phyloP scores from a whole-genome alignment of 1,284 basidiomycete species.

The Taiwanofungus camphoratus region DNA sequence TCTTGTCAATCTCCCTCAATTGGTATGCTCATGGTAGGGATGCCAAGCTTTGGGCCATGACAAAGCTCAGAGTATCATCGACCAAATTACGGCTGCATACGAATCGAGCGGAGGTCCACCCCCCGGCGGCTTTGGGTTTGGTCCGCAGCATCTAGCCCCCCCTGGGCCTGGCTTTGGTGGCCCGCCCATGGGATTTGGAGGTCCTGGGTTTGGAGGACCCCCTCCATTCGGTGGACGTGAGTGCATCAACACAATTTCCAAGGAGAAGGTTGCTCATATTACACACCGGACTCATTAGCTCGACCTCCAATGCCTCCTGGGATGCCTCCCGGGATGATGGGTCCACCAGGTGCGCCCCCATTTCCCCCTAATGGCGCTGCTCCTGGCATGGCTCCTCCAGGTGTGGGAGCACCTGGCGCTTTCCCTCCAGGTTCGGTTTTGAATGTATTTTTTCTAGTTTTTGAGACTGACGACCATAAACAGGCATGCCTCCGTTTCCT shows the following conservation, averaged over 20 bases:
- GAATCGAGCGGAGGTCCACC: slow-evolving; percentile 82
- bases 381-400: slow-evolving; percentile 31
- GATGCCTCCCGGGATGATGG: slow-evolving; percentile 48
- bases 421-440: slow-evolving; percentile 22
- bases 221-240: slow-evolving; percentile 47
- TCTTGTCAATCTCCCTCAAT: background rate
- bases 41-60: slow-evolving; percentile 84
- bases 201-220: slow-evolving; percentile 33
- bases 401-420: slow-evolving; percentile 28
- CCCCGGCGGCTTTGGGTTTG: slow-evolving; percentile 77
- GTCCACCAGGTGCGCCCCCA: slow-evolving; percentile 33
- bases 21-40: slow-evolving; percentile 10
- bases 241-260: slow-evolving; percentile 19
- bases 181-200: slow-evolving; percentile 45
- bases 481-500: slow-evolving; percentile 52
- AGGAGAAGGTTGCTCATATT: slow-evolving; percentile 6
- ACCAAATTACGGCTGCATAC: slow-evolving; percentile 91
- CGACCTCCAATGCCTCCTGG: slow-evolving; percentile 70
- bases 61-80: slow-evolving; percentile 93
- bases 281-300: slow-evolving; percentile 25
- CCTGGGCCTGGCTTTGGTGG: slow-evolving; percentile 37
- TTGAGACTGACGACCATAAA: background rate
- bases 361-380: slow-evolving; percentile 28
- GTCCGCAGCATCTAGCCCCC: slow-evolving; percentile 59
- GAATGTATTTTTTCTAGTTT: slow-evolving; percentile 5